phyloP scores from a whole-genome alignment of 108 stramenopile species.

The Nitzschia sp. region DNA sequence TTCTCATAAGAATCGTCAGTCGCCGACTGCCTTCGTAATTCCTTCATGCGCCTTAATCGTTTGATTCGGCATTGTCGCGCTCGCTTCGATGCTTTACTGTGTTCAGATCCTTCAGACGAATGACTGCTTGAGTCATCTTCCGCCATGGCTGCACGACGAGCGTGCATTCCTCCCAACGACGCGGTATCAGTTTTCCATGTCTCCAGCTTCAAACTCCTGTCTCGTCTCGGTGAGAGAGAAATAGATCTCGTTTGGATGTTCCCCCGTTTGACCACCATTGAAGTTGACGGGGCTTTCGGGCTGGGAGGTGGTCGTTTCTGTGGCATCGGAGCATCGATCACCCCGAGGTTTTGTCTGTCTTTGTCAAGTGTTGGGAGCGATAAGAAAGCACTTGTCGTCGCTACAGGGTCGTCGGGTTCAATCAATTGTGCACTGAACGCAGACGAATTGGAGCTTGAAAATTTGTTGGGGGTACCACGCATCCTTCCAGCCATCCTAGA shows the following conservation, averaged over 20 bases:
- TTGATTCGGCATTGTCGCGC: conserved; percentile 23
- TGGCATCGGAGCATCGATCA: neutral
- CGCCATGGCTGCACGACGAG: neutral
- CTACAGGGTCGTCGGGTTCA: neutral
- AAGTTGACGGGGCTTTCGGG: neutral
- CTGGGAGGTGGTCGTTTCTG: neutral
- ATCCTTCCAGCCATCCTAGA: neutral
- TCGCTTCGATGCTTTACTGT: conserved; percentile 3
- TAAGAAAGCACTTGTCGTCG: neutral
- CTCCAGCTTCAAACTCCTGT: neutral
- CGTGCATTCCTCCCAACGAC: neutral
- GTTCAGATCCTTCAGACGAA: neutral
- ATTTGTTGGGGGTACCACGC: neutral
- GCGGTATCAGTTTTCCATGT: conserved; percentile 4
- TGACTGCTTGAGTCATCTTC: conserved; percentile 7
- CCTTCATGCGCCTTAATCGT: conserved; percentile 14
- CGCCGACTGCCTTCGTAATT: neutral
- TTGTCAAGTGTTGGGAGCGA: no score
- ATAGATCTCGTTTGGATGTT: neutral
- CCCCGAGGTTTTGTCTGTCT: no score
- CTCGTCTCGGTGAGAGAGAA: conserved; percentile 1
- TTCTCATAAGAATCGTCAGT: neutral
- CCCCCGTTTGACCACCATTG: neutral
- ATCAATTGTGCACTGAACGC: neutral
- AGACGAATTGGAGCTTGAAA: neutral